These are phyloP conservation scores for Trichoderma lentiforme DNA, from an alignment of 2,329 filamentous ascomycete species.

Conservation along the genomic window DNA sequence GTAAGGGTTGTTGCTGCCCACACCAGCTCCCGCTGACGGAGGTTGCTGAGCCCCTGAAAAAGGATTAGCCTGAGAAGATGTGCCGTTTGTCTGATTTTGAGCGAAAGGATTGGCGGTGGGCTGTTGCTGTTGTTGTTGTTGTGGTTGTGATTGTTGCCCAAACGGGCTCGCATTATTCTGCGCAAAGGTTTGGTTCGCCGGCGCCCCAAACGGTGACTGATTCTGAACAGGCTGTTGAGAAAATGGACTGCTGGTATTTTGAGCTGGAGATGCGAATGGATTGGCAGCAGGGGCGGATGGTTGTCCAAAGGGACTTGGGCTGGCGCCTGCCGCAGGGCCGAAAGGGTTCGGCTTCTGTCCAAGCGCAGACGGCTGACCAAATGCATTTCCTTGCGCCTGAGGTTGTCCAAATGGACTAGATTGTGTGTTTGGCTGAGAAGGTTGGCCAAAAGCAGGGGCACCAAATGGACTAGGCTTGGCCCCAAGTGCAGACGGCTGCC, in stretches of 20 bases:
- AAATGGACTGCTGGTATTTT: constrained; percentile 28
- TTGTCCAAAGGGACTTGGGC: constrained; percentile 28
- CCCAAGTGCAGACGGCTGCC: constrained; percentile 39
- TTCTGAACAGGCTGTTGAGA: constrained; percentile 21
- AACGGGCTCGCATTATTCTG: constrained; percentile 24
- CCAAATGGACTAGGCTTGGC: constrained; percentile 36
- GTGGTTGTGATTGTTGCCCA: constrained; percentile 22
- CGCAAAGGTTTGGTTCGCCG: constrained; percentile 19
- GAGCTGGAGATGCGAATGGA: constrained; percentile 27
- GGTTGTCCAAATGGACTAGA: constrained; percentile 27
- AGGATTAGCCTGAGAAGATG: constrained; percentile 23
- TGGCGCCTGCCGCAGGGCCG: constrained; percentile 21
- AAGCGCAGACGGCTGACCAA: constrained; percentile 36
- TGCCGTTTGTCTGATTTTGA: constrained; percentile 24
- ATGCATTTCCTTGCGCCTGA: constrained; percentile 24
- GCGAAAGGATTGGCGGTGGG: constrained; percentile 26
- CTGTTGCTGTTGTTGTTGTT: constrained; percentile 2
- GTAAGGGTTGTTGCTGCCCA: constrained; percentile 37
- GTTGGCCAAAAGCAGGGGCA: constrained; percentile 34
- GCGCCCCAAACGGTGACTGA: constrained; percentile 14
- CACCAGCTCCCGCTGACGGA: neutral
- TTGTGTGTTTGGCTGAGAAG: constrained; percentile 30
- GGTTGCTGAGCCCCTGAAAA: constrained; percentile 24
- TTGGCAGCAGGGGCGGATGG: constrained; percentile 26
- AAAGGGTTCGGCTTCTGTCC: constrained; percentile 41